These are phyloP conservation scores for Thielaviopsis ethacetica DNA, from an alignment of 2,329 filamentous ascomycete genomes.

Conservation along the genomic window DNA sequence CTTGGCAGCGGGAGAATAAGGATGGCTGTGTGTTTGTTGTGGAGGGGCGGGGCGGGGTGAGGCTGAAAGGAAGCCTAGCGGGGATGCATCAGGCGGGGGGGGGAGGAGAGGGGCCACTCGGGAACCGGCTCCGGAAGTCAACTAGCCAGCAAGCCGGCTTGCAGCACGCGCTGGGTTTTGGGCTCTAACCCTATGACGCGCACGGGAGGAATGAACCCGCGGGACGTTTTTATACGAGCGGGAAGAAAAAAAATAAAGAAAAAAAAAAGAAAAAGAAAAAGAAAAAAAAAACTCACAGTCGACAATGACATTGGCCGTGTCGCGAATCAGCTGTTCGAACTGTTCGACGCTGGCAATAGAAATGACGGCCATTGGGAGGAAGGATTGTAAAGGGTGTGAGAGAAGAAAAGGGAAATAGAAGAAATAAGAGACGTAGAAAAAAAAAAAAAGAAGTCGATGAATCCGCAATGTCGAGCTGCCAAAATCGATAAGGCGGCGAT, in stretches of 20 bases:
- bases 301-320: slow-evolving; percentile 65
- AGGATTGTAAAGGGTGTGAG: background rate
- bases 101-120: no score
- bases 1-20: background rate
- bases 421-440: no score
- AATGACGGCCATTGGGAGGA: background rate
- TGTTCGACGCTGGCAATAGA: slow-evolving; percentile 36
- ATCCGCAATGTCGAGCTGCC: no score
- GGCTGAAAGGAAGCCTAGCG: no score
- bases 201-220: slow-evolving; percentile 5
- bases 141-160: no score
- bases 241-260: no score
- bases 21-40: background rate
- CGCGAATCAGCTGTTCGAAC: slow-evolving; percentile 50
- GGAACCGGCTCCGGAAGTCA: no score
- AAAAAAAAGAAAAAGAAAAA: slow-evolving; percentile 12
- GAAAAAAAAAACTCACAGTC: slow-evolving; percentile 51
- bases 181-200: background rate
- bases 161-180: no score
- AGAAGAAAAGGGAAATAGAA: background rate
- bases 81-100: no score
- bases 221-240: background rate
- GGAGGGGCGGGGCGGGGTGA: no score
- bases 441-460: background rate
- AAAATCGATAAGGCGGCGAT: no score